These are phyloP conservation scores for Phytophthora vignae DNA, from an alignment of 352 stramenopile species.

Conservation along the genomic window DNA sequence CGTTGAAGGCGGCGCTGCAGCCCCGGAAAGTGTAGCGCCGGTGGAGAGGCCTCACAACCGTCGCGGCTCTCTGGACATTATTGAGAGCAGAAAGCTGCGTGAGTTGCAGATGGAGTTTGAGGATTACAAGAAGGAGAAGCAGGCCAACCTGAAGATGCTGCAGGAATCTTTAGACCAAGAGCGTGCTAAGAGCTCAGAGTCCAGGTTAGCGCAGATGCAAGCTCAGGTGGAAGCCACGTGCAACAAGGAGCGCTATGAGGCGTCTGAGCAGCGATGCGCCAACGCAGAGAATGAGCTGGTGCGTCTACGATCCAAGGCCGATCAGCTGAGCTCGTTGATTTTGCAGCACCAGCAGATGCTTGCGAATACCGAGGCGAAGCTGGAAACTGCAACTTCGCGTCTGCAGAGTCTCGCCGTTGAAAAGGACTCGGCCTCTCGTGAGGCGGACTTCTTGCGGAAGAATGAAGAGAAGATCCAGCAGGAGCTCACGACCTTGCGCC, in stretches of 20 bases:
- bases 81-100: constrained; percentile 50
- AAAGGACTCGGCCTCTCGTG: constrained; percentile 55
- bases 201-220: constrained; percentile 71
- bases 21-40: constrained; percentile 11
- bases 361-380: constrained; percentile 61
- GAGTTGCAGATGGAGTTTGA: constrained; percentile 80
- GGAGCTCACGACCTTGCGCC: constrained; percentile 61
- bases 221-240: constrained; percentile 73
- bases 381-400: constrained; percentile 54
- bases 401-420: constrained; percentile 57
- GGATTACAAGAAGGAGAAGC: constrained; percentile 84
- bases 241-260: constrained; percentile 69
- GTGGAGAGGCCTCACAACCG: constrained; percentile 31
- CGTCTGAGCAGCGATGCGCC: constrained; percentile 58
- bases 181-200: constrained; percentile 54
- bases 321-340: constrained; percentile 70
- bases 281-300: constrained; percentile 72
- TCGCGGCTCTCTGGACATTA: constrained; percentile 43
- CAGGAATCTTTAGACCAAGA: constrained; percentile 73
- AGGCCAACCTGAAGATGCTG: constrained; percentile 66
- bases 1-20: constrained; percentile 30
- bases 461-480: constrained; percentile 73
- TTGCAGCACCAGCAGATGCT: constrained; percentile 72
- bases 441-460: constrained; percentile 59
- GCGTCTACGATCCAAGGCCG: constrained; percentile 63